Evolutionary conservation across 176 grass and related monocot species (phyloP).

Genomic region (Carex scoparia): DNA sequence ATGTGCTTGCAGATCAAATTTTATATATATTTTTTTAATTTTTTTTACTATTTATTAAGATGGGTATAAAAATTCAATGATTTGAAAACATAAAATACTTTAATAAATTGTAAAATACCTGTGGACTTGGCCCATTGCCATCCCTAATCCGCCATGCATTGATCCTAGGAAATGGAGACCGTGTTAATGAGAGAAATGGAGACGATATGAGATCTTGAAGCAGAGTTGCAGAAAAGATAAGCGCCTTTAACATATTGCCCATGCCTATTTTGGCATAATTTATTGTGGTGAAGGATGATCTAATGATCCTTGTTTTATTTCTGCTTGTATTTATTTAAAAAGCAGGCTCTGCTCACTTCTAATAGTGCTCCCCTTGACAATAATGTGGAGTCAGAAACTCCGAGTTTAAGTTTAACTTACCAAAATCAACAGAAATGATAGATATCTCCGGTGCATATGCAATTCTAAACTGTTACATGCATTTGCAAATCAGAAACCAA

Average conservation of each 20-base stretch:
- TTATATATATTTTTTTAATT: no score
- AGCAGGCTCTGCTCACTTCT: neutral
- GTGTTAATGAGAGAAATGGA: neutral
- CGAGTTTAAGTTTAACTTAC: neutral
- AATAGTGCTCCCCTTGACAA: neutral
- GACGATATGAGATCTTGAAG: neutral
- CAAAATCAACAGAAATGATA: neutral
- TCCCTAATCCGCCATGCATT: neutral
- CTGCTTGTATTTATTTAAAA: neutral
- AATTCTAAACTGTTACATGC: neutral
- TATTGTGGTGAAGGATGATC: neutral
- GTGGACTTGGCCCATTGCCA: no score
- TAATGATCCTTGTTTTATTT: slow-evolving; percentile 1
- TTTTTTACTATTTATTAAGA: no score
- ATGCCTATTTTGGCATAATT: neutral
- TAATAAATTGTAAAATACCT: no score
- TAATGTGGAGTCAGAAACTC: neutral
- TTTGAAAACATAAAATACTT: no score
- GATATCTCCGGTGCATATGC: neutral
- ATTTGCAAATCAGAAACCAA: no score
- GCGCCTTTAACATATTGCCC: neutral
- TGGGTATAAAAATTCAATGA: no score
- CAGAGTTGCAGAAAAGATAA: slow-evolving; percentile 3
- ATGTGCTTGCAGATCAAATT: no score
- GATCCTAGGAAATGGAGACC: neutral